phyloP scores from a whole-genome alignment of 1,284 basidiomycete genomes.

The Leccinum griseonigrum region DNA sequence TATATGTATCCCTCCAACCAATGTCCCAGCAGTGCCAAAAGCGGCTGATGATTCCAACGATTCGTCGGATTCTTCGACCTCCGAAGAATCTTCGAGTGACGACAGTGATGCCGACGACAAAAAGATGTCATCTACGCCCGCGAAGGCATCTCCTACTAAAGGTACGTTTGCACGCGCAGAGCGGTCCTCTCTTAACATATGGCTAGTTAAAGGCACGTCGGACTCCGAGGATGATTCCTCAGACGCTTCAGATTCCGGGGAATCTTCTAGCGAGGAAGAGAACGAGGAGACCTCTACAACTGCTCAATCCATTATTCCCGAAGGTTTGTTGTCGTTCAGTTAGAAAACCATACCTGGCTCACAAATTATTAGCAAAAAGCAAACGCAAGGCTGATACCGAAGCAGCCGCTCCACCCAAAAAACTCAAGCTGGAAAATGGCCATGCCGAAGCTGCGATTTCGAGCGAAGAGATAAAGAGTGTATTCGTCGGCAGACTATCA shows the following conservation, averaged over 20 bases:
- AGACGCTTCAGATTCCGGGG: constrained; percentile 11
- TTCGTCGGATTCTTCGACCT: not conserved
- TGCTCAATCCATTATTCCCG: not conserved
- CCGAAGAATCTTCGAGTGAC: not conserved
- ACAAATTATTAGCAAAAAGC: constrained; percentile 31
- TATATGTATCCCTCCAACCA: not conserved
- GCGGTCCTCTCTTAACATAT: not conserved
- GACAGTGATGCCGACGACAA: not conserved
- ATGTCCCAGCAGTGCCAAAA: not conserved
- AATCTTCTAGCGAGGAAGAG: constrained; percentile 15
- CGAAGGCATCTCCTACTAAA: not conserved
- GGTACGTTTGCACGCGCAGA: not conserved
- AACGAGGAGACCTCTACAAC: constrained; percentile 1
- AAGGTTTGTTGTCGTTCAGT: constrained; percentile 10
- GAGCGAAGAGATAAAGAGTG: constrained; percentile 63
- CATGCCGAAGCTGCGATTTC: constrained; percentile 43
- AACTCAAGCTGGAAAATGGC: constrained; percentile 70
- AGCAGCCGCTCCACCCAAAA: constrained; percentile 68
- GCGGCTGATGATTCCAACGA: not conserved
- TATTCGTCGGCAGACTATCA: constrained; percentile 93
- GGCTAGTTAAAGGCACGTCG: not conserved
- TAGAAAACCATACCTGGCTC: constrained; percentile 31
- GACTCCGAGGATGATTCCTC: constrained; percentile 7
- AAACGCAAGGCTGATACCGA: constrained; percentile 88
- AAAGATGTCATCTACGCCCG: not conserved